Evolutionary conservation across 2,329 filamentous ascomycete species (phyloP), one percentile per base, ranked within the genome.

Genomic region (Aspergillus sp.): DNA sequence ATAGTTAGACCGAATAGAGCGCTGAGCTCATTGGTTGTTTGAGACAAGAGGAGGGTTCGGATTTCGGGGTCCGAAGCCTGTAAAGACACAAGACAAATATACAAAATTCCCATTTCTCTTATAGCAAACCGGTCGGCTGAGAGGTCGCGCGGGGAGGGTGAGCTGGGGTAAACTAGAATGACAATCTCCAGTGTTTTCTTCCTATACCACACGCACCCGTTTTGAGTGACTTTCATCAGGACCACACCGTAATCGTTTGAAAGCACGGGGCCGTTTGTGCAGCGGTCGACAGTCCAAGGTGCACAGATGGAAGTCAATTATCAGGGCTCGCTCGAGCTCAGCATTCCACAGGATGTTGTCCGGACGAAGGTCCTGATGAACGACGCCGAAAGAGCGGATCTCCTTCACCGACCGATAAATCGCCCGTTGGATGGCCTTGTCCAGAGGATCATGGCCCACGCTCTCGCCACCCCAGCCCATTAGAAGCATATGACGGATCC

Each of bases 401-500:
- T 63, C 28, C 55, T 59, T 60, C 30, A 54, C 47, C 2, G 63
- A 66, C 39, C 55, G 48, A 30, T 8, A 30, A 30, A 30, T 30
- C 28, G 28, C 28, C 7, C 8, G 28, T 30, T 38, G 17, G 28
- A 58, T 30, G 8, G 28, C 8, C 28, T 30, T 10, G 28, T 30
- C 28, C 28, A 30, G 47, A 64, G 43, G 57, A 21, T 21, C n/a
- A 7, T 50, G 28, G 28, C 28, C 28, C 41, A 10, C 65, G 39
- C 4, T 32, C n/a, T 43, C 56, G 36, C n/a, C 55, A 25, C 65
- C 64, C 65, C 65, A 72, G 36, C 56, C 69, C 67, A 72, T 71
- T 2, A 72, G 60, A 5, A 72, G 65, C 69, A 72, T 70, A 57
- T 72, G 67, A 13, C 61, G 62, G 36, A 71, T 70, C 19, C 57